Evolutionary conservation across 1,284 basidiomycete species (phyloP).

Genomic region (Apiotrichum sp.): DNA sequence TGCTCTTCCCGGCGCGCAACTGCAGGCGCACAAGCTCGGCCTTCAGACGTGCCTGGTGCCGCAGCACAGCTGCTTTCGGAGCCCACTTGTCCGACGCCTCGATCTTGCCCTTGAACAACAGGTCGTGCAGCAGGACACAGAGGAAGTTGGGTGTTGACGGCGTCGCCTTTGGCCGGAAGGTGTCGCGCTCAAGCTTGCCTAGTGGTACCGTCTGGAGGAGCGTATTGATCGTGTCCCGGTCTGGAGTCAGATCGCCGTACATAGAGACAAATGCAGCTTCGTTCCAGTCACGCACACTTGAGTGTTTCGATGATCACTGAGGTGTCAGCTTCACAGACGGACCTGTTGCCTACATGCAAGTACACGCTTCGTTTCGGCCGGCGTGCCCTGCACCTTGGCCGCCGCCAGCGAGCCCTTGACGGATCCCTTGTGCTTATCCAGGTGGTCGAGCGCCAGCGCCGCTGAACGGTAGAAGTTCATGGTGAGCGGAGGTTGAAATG

Average conservation of each 20-base stretch:
- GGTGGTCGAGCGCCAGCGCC: conserved; percentile 68
- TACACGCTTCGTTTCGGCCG: conserved; percentile 63
- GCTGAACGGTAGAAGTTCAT: conserved; percentile 95
- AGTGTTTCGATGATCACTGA: conserved; percentile 83
- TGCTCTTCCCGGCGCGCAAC: conserved; percentile 64
- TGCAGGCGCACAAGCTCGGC: conserved; percentile 80
- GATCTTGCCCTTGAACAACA: conserved; percentile 66
- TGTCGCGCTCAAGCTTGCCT: conserved; percentile 65
- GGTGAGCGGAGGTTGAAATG: conserved; percentile 4
- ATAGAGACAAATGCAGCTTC: too few species aligned
- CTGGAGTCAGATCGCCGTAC: conserved; percentile 44
- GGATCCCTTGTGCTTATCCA: conserved; percentile 78
- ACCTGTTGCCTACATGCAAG: conserved; percentile 37
- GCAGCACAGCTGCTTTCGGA: conserved; percentile 70
- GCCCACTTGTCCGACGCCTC: conserved; percentile 77
- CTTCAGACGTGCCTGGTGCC: conserved; percentile 80
- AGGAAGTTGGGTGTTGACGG: conserved; percentile 60
- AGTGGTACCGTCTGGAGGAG: conserved; percentile 64
- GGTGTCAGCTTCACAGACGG: background rate
- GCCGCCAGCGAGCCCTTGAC: conserved; percentile 50
- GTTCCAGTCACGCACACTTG: conserved; percentile 60
- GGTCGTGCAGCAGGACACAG: conserved; percentile 78
- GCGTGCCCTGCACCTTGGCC: conserved; percentile 44
- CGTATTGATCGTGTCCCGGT: conserved; percentile 47
- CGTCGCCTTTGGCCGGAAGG: conserved; percentile 48